A percentile compares a stretch with the other conserved stretches of the same genome.
phyloP scores from a whole-genome alignment of 2,329 filamentous ascomycete species.

The Colletotrichum scovillei region DNA sequence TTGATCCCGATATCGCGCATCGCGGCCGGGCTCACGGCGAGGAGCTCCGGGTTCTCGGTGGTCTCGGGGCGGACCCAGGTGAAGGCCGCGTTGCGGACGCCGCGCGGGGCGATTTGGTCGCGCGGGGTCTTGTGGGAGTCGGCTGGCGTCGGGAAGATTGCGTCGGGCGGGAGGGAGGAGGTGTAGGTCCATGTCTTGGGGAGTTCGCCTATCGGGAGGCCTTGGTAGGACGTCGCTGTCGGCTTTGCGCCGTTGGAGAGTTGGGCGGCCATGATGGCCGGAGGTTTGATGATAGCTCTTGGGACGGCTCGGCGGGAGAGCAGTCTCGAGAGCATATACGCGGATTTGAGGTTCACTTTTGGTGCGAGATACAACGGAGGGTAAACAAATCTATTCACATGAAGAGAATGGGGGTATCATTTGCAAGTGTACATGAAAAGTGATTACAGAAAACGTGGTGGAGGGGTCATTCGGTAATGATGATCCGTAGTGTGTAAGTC shows the following conservation, averaged over 20 bases:
- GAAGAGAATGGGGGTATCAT: conserved; percentile 16
- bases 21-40: conserved; percentile 83
- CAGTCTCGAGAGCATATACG: conserved; percentile 47
- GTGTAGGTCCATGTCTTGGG: conserved; percentile 76
- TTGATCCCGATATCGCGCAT: conserved; percentile 84
- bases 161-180: conserved; percentile 78
- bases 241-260: conserved; percentile 42
- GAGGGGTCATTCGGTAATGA: conserved; percentile 27
- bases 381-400: background rate
- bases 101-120: conserved; percentile 79
- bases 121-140: conserved; percentile 85
- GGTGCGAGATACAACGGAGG: background rate
- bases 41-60: conserved; percentile 78
- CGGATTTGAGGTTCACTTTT: conserved; percentile 11
- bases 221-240: conserved; percentile 1
- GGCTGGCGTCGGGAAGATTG: conserved; percentile 81
- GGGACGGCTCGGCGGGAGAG: conserved; percentile 44
- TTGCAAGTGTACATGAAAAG: background rate
- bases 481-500: conserved; percentile 8
- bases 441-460: background rate
- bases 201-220: conserved; percentile 62
- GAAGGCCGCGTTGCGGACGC: conserved; percentile 87
- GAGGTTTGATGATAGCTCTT: conserved; percentile 39
- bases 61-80: conserved; percentile 89
- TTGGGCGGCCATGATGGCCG: conserved; percentile 46